These are phyloP conservation scores for Hawksworthiomyces lignivorus DNA, from an alignment of 2,329 filamentous ascomycete species.

Conservation along the genomic window DNA sequence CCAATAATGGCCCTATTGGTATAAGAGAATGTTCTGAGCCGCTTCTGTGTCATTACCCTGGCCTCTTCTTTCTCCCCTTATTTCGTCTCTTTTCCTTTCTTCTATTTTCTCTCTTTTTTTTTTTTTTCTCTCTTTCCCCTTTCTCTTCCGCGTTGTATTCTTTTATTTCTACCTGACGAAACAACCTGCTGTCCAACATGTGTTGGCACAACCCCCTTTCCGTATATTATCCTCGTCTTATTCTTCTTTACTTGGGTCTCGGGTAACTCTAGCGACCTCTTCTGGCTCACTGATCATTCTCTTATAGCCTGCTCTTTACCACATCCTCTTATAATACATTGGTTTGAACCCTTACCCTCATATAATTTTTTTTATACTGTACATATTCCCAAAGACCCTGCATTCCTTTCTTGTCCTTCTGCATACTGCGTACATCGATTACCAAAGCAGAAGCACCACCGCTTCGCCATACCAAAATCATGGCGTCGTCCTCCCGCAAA, in stretches of 20 bases:
- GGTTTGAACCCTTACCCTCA: no score
- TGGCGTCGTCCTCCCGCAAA: slow-evolving; percentile 35
- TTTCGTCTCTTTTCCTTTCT: slow-evolving; percentile 1
- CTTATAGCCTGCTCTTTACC: no score
- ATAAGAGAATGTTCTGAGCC: neutral
- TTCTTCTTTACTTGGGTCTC: slow-evolving; percentile 4
- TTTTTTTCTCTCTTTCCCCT: neutral
- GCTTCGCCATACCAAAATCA: slow-evolving; percentile 11
- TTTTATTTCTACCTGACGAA: neutral
- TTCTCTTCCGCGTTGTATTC: neutral
- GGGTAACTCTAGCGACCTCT: neutral
- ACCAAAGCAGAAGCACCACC: no score
- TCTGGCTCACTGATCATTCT: neutral
- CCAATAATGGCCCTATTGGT: neutral
- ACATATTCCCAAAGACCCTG: neutral
- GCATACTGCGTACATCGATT: neutral
- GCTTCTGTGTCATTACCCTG: neutral
- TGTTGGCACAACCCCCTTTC: slow-evolving; percentile 7
- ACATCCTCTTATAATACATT: no score
- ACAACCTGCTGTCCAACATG: slow-evolving; percentile 9
- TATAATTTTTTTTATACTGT: no score
- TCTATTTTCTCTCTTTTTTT: neutral
- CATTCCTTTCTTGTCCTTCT: neutral
- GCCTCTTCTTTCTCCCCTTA: neutral
- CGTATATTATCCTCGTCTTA: slow-evolving; percentile 3